phyloP scores from a whole-genome alignment of 2,329 filamentous ascomycete genomes.

The Verticillium longisporum region DNA sequence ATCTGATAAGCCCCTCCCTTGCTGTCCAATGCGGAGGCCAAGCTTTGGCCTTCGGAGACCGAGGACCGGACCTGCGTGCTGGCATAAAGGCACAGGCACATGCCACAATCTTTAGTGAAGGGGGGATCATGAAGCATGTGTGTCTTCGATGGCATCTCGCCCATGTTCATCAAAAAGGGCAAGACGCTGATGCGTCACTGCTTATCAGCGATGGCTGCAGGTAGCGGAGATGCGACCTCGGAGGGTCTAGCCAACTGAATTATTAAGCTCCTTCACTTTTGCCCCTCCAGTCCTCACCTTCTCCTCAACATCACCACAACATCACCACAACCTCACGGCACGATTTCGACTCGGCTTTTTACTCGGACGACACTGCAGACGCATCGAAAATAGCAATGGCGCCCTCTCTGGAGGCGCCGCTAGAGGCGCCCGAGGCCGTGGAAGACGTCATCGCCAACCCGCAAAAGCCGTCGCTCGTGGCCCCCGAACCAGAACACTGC shows the following conservation, averaged over 20 bases:
- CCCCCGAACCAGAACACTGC: constrained; percentile 94
- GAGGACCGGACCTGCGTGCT: constrained; percentile 1
- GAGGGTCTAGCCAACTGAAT: background rate
- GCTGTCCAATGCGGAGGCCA: background rate
- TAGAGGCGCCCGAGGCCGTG: constrained; percentile 63
- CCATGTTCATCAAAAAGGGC: background rate
- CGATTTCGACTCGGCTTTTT: background rate
- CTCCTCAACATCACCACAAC: background rate
- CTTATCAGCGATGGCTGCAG: background rate
- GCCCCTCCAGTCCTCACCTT: background rate
- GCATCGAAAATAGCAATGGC: constrained; percentile 50
- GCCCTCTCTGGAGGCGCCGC: constrained; percentile 69
- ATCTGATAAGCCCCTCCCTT: constrained; percentile 1
- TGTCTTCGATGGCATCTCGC: background rate
- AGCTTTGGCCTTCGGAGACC: constrained; percentile 1
- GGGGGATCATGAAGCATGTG: background rate
- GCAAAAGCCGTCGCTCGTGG: constrained; percentile 75
- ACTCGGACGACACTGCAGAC: background rate
- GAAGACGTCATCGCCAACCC: constrained; percentile 69
- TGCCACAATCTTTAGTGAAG: background rate
- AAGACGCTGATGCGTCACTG: background rate
- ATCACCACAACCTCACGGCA: background rate
- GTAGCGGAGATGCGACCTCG: constrained; percentile 9
- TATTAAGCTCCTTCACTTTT: background rate
- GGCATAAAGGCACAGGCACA: background rate